Percentiles rank a stretch among this genome's conserved stretches.
phyloP scores from a whole-genome alignment of 306 rosid species.

The Dalbergia oliveri region DNA sequence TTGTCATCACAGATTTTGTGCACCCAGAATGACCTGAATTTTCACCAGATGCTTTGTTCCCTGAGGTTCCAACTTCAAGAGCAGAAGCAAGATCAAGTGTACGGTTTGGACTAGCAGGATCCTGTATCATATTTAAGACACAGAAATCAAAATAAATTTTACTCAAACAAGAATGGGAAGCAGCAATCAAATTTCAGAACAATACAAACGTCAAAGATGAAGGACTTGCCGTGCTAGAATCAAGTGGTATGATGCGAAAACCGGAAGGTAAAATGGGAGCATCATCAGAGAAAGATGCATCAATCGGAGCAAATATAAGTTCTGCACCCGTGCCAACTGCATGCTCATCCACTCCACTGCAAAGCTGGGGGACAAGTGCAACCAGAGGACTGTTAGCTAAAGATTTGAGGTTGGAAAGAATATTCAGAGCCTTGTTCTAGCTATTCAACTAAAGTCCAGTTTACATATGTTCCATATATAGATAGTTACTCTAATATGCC shows the following conservation, averaged over 20 bases:
- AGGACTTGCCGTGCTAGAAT: slow-evolving; percentile 66
- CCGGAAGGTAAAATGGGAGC: slow-evolving; percentile 98
- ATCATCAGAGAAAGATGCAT: slow-evolving; percentile 95
- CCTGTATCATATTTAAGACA: slow-evolving; percentile 56
- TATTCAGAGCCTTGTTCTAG: neutral
- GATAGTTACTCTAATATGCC: neutral
- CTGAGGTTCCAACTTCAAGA: slow-evolving; percentile 85
- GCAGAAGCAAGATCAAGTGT: slow-evolving; percentile 99
- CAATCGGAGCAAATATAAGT: slow-evolving; percentile 96
- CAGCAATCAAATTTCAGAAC: neutral
- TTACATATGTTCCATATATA: neutral
- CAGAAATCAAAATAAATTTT: slow-evolving; percentile 8
- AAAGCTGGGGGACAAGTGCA: slow-evolving; percentile 65
- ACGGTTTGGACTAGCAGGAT: slow-evolving; percentile 84
- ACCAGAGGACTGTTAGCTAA: slow-evolving; percentile 40
- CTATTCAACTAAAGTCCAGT: slow-evolving; percentile 12
- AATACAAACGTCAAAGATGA: neutral
- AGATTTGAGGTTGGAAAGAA: too few relatives aligned
- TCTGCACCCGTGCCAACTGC: slow-evolving; percentile 87
- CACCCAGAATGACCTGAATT: slow-evolving; percentile 65
- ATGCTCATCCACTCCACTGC: slow-evolving; percentile 93
- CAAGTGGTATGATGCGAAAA: slow-evolving; percentile 94
- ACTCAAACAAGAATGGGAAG: neutral
- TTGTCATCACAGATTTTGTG: slow-evolving; percentile 97
- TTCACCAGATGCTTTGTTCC: slow-evolving; percentile 72